Conservation (phyloP, 768 basidiomycete species). For the Guyanaporus albipodus region DNA sequence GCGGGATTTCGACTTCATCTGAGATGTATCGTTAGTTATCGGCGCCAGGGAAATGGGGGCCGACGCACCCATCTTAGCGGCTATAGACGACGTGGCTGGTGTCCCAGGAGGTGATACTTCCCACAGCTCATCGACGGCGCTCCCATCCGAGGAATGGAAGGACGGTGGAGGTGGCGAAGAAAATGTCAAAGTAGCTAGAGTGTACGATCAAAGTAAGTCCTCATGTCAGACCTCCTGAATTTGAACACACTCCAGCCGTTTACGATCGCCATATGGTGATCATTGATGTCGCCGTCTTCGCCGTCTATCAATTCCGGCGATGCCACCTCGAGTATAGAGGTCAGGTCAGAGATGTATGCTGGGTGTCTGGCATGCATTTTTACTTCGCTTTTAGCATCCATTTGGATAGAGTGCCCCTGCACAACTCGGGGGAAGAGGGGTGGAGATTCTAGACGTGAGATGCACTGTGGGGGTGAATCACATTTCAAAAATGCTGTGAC, state of each 20-base stretch:
- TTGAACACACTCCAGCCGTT: conserved; percentile 59
- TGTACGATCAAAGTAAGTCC: conserved; percentile 5
- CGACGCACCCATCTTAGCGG: conserved; percentile 48
- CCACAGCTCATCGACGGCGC: conserved; percentile 53
- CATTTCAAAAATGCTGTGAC: conserved; percentile 30
- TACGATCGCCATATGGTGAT: conserved; percentile 52
- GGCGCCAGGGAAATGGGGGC: neutral
- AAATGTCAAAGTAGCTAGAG: conserved; percentile 34
- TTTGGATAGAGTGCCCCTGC: neutral
- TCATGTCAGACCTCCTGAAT: neutral
- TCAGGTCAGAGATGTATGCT: conserved; percentile 25
- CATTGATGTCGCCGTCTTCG: conserved; percentile 42
- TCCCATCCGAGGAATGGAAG: conserved; percentile 33
- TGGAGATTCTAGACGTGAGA: conserved; percentile 32
- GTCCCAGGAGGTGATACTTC: conserved; percentile 45
- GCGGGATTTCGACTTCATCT: conserved; percentile 56
- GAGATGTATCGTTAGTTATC: conserved; percentile 2
- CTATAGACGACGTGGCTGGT: conserved; percentile 36
- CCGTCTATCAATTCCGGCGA: conserved; percentile 32
- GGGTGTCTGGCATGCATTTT: conserved; percentile 7
- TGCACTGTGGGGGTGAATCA: conserved; percentile 25
- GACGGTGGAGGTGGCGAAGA: conserved; percentile 40
- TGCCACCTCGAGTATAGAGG: conserved; percentile 21
- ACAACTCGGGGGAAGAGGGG: conserved; percentile 43
- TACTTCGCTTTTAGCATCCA: neutral